Evolutionary conservation across 2,329 filamentous ascomycete species (phyloP).

Genomic region (Claviceps sp.): DNA sequence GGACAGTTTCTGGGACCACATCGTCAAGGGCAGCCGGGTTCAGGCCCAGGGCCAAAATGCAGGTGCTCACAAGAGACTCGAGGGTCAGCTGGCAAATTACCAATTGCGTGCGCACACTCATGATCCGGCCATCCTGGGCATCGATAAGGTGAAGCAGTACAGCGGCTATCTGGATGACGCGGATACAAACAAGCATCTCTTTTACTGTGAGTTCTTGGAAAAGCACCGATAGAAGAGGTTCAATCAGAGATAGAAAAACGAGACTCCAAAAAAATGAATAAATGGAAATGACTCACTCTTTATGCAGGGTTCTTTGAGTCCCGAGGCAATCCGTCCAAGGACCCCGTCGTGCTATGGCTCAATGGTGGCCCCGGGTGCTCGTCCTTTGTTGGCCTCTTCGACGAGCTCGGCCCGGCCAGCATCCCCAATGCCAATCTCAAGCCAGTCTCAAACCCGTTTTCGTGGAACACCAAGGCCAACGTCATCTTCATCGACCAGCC

Average conservation of each 20-base stretch:
- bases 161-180: slow-evolving; percentile 94
- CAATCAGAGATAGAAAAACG: background rate
- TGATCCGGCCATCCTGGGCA: slow-evolving; percentile 67
- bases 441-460: slow-evolving; percentile 39
- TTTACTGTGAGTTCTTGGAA: slow-evolving; percentile 63
- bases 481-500: slow-evolving; percentile 60
- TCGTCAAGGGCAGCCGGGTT: slow-evolving; percentile 72
- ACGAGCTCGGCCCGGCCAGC: slow-evolving; percentile 66
- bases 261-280: background rate
- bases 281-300: background rate
- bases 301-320: slow-evolving; percentile 42
- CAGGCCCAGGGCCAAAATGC: slow-evolving; percentile 40
- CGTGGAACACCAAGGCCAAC: slow-evolving; percentile 50
- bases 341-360: slow-evolving; percentile 42
- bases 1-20: slow-evolving; percentile 78
- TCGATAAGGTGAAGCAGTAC: slow-evolving; percentile 95
- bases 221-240: background rate
- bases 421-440: slow-evolving; percentile 30
- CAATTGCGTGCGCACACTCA: slow-evolving; percentile 82
- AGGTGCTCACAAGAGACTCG: slow-evolving; percentile 43
- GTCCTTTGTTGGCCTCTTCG: slow-evolving; percentile 33
- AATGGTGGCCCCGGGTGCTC: slow-evolving; percentile 22
- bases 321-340: slow-evolving; percentile 22
- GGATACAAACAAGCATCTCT: slow-evolving; percentile 91
- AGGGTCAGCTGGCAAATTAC: slow-evolving; percentile 72